Evolutionary conservation across 176 grass and related monocot species (phyloP), one percentile per base, ranked within the genome.

Genomic region (Aegilops speltoides): DNA sequence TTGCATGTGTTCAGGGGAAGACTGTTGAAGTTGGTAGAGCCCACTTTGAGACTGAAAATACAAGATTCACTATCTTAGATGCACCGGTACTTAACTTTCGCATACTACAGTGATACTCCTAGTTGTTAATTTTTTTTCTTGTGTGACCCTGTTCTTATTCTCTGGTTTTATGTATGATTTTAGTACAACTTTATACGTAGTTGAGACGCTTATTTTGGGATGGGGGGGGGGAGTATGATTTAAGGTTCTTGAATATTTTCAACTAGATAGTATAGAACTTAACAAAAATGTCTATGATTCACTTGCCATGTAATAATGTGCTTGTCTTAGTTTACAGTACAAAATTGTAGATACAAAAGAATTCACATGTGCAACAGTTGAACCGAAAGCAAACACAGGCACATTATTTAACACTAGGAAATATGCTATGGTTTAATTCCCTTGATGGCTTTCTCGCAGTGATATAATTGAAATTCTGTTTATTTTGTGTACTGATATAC

Each of bases 11-110:
- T 38, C 73, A 94, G 92, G 95, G 95, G 31, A 97, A 91, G 62
- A 97, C 95, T 61, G 90, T 97, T 23, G 95, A 97, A 83, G 95
- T 97, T 90, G 95, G 95, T 23, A 97, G 92, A 86, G 95, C 95
- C 45, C 92, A 97, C 87, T 97, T 97, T 87, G 95, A 92, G 86
- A 97, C 95, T 6, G 92, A 97, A 85, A 90, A 13, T 64, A 94
- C 92, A 87, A 93, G 95, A 92, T 97, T 92, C 88, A 97, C 95
- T 25, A 94, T 97, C 82, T 89, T 97, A 15, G 92, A 97, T 87
- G 95, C 95, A 19, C 92, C 95, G 68, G 95, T 97, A 94, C 83
- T 76, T 82, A 45, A 65, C 41, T 62, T 73, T 20, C 32, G 19
- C 82, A 48, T 45, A 25, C 19, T 82, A 11, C 78, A 62, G 75